Percentiles rank a stretch among this genome's conserved stretches.
Evolutionary conservation across 495 filamentous ascomycete species (phyloP).

Genomic region (Penicillium turbatum): DNA sequence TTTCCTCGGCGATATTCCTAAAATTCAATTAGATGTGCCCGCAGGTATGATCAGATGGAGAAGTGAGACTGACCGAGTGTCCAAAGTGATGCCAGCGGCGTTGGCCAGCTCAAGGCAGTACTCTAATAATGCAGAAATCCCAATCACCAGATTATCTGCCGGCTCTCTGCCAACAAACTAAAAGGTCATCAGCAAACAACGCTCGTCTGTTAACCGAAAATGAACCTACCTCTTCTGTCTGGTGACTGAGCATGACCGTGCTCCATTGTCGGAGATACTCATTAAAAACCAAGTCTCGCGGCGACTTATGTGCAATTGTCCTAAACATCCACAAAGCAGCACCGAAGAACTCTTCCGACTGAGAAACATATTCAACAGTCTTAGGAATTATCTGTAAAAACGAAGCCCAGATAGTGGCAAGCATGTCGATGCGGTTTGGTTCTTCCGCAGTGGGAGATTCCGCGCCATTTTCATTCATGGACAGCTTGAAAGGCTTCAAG

Average conservation of each 20-base stretch:
- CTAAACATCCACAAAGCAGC: conserved; percentile 50
- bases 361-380: conserved; percentile 35
- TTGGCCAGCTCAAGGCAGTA: conserved; percentile 48
- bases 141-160: conserved; percentile 46
- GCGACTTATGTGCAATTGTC: conserved; percentile 48
- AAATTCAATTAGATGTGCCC: background rate
- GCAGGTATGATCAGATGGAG: background rate
- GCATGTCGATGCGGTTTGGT: conserved; percentile 35
- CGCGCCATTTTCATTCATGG: conserved; percentile 9
- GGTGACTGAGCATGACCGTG: conserved; percentile 49
- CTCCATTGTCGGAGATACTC: conserved; percentile 52
- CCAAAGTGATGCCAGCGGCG: conserved; percentile 37
- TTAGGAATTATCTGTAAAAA: conserved; percentile 48
- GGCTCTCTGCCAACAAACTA: conserved; percentile 50
- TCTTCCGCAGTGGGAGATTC: conserved; percentile 18
- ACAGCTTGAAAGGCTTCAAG: conserved; percentile 27
- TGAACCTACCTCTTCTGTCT: conserved; percentile 44
- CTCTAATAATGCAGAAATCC: conserved; percentile 45
- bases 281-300: conserved; percentile 47
- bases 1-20: conserved; percentile 49
- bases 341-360: conserved; percentile 56
- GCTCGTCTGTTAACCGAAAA: background rate
- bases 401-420: conserved; percentile 49
- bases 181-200: background rate
- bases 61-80: conserved; percentile 36